A percentile compares a stretch with the other conserved stretches of the same genome.
These are phyloP conservation scores for Xerophyta viscosa DNA, from an alignment of 106 monocot species.

Conservation along the genomic window DNA sequence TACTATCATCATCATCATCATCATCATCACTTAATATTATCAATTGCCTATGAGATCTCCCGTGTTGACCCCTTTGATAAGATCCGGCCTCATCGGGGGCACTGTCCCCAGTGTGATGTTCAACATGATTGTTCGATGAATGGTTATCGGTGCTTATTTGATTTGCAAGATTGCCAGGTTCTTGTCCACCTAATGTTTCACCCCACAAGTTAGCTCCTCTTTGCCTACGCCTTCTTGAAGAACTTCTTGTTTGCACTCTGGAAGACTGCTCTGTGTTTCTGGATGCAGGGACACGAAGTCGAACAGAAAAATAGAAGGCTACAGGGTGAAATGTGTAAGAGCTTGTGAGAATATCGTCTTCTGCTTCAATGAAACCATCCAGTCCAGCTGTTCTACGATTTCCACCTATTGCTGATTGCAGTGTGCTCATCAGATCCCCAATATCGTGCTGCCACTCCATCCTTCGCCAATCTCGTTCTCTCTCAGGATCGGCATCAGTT, in stretches of 20 bases:
- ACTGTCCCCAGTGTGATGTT: no score
- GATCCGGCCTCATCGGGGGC: background rate
- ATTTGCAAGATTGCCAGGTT: background rate
- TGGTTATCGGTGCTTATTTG: background rate
- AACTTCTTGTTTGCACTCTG: slow-evolving; percentile 1
- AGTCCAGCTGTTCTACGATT: background rate
- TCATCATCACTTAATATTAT: slow-evolving; percentile 4
- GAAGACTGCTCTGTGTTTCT: slow-evolving; percentile 1
- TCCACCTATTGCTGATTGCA: slow-evolving; percentile 24
- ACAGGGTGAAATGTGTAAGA: background rate
- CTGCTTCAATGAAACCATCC: background rate
- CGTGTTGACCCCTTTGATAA: background rate
- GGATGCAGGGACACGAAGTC: background rate
- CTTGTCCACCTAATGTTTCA: background rate
- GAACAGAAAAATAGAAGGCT: slow-evolving; percentile 2
- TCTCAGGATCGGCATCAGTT: slow-evolving; percentile 60
- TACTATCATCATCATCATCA: slow-evolving; percentile 1
- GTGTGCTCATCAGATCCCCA: slow-evolving; percentile 66
- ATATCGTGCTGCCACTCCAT: slow-evolving; percentile 69
- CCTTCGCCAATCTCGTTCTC: slow-evolving; percentile 74
- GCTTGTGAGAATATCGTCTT: slow-evolving; percentile 8
- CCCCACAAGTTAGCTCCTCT: background rate
- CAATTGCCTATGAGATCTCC: slow-evolving; percentile 1
- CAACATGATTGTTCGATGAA: no score
- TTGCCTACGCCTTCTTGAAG: slow-evolving; percentile 8